These are phyloP conservation scores for Tripidium arundinaceum DNA, from an alignment of 202 grass and related monocot genomes.

Conservation along the genomic window DNA sequence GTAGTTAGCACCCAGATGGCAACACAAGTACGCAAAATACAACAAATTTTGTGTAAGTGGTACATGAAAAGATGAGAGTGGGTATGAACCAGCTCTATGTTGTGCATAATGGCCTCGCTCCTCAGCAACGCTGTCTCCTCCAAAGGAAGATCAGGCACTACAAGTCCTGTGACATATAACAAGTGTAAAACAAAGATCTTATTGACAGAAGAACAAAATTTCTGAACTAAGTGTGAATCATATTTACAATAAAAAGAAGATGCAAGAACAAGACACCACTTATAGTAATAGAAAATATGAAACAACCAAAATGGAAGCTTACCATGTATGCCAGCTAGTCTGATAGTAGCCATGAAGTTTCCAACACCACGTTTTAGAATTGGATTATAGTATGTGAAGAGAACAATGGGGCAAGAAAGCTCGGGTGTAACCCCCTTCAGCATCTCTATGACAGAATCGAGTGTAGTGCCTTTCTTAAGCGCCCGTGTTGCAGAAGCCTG, in stretches of 20 bases:
- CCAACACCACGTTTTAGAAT: slow-evolving; percentile 24
- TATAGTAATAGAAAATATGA: neutral
- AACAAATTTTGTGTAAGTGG: neutral
- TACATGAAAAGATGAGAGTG: slow-evolving; percentile 1
- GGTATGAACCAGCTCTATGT: slow-evolving; percentile 48
- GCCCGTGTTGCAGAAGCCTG: slow-evolving; percentile 52
- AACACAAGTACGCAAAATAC: slow-evolving; percentile 1
- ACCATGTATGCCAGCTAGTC: slow-evolving; percentile 46
- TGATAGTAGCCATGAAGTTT: slow-evolving; percentile 41
- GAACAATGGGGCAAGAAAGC: slow-evolving; percentile 54
- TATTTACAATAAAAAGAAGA: neutral
- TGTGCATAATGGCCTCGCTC: slow-evolving; percentile 35
- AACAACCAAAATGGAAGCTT: neutral
- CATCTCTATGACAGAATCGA: slow-evolving; percentile 42
- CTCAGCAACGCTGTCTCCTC: slow-evolving; percentile 43
- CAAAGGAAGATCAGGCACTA: slow-evolving; percentile 63
- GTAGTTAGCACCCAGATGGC: neutral
- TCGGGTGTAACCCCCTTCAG: slow-evolving; percentile 44
- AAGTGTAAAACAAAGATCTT: neutral
- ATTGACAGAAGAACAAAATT: neutral
- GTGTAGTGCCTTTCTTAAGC: slow-evolving; percentile 35
- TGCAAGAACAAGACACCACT: neutral
- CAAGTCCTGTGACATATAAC: slow-evolving; percentile 42
- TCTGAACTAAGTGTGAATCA: slow-evolving; percentile 6
- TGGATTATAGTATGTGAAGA: slow-evolving; percentile 62